phyloP scores from a whole-genome alignment of 2,329 filamentous ascomycete genomes.

The Xylariaceae sp. region DNA sequence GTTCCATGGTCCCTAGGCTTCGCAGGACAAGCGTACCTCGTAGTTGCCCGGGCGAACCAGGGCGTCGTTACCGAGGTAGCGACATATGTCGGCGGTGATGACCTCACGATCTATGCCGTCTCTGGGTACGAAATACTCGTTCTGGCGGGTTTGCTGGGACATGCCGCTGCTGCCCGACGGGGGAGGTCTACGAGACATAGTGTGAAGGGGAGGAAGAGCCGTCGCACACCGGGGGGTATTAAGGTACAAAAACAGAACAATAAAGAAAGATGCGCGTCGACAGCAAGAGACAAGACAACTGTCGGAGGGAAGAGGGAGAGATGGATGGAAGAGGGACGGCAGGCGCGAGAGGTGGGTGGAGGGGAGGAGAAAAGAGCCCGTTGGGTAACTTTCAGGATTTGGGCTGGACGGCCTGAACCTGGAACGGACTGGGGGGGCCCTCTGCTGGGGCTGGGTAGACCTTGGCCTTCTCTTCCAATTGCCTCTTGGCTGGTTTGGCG shows the following conservation, averaged over 20 bases:
- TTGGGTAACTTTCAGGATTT: constrained; percentile 15
- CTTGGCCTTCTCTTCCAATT: no score
- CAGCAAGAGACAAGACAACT: constrained; percentile 15
- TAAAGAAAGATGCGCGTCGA: constrained; percentile 18
- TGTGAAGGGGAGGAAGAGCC: constrained; percentile 12
- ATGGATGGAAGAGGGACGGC: constrained; percentile 24
- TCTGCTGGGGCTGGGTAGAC: no score
- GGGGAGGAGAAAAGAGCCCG: constrained; percentile 18
- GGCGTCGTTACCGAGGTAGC: constrained; percentile 79
- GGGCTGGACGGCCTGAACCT: constrained; percentile 12
- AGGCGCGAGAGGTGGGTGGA: constrained; percentile 28
- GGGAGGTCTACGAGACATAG: constrained; percentile 38
- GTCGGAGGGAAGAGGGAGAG: constrained; percentile 16
- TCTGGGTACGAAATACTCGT: constrained; percentile 77
- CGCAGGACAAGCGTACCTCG: constrained; percentile 51
- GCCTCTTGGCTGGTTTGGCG: no score
- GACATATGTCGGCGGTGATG: constrained; percentile 80
- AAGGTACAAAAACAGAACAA: constrained; percentile 15
- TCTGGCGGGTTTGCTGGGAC: constrained; percentile 53
- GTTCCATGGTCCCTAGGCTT: no score
- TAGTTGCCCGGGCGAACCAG: constrained; percentile 72
- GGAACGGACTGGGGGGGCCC: no score
- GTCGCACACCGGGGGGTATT: constrained; percentile 21
- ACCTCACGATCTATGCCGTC: constrained; percentile 82
- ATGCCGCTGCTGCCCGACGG: constrained; percentile 37